These are phyloP conservation scores for Solidago caesia DNA, from an alignment of 129 eudicot species.

Conservation along the genomic window DNA sequence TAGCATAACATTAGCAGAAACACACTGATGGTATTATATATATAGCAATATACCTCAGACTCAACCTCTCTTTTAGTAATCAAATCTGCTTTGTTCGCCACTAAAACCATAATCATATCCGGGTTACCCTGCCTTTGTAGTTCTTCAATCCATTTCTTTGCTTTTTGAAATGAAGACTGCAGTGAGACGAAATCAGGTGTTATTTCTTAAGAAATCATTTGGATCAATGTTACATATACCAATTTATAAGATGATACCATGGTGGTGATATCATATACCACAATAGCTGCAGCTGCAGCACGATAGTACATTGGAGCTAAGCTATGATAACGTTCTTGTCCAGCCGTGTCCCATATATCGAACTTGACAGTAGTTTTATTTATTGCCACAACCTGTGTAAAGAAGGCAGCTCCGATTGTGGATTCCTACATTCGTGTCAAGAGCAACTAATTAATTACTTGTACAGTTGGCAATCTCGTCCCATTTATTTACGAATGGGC, in stretches of 20 bases:
- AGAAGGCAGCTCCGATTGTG: conserved; percentile 67
- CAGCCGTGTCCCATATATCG: conserved; percentile 75
- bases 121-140: conserved; percentile 51
- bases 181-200: neutral
- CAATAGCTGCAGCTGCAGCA: conserved; percentile 60
- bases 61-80: conserved; percentile 43
- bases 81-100: conserved; percentile 59
- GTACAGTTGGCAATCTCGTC: neutral
- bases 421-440: conserved; percentile 42
- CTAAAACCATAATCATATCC: conserved; percentile 47
- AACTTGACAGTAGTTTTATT: conserved; percentile 41
- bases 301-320: conserved; percentile 73
- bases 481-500: neutral
- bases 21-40: neutral
- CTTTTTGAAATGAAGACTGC: conserved; percentile 53
- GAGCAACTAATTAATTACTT: neutral
- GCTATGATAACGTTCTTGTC: conserved; percentile 69
- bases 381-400: conserved; percentile 49
- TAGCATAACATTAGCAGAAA: neutral
- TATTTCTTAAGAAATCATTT: neutral
- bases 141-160: conserved; percentile 59
- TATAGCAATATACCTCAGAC: conserved; percentile 45
- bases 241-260: conserved; percentile 30
- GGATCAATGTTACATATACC: neutral
- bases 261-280: conserved; percentile 55